Percentiles rank a stretch among this genome's conserved stretches.
Evolutionary conservation across 2,329 filamentous ascomycete genomes (phyloP).

Genomic region (Escovopsis weberi): DNA sequence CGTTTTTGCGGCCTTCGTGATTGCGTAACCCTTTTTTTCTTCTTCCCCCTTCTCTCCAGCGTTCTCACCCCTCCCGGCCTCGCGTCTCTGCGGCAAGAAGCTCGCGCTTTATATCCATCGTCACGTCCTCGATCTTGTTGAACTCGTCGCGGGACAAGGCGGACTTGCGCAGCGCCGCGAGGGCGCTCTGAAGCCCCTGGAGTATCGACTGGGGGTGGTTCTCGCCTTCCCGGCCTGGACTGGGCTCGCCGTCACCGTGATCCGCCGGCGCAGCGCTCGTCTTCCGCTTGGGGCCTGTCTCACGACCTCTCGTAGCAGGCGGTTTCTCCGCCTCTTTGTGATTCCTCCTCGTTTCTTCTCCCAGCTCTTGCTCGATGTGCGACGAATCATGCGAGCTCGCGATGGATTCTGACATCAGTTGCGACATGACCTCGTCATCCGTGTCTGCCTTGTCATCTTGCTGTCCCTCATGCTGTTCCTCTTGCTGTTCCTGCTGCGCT

Average conservation of each 20-base stretch:
- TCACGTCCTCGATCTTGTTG: constrained; percentile 57
- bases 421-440: constrained; percentile 27
- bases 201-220: constrained; percentile 14
- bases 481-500: constrained; percentile 8
- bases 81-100: constrained; percentile 56
- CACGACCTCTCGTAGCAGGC: background rate
- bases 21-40: background rate
- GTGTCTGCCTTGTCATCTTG: constrained; percentile 14
- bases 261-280: constrained; percentile 1
- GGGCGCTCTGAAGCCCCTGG: constrained; percentile 19
- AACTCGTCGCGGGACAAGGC: constrained; percentile 51
- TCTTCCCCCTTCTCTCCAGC: constrained; percentile 10
- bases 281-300: background rate
- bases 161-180: constrained; percentile 44
- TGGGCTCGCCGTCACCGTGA: constrained; percentile 2
- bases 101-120: constrained; percentile 65
- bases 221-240: constrained; percentile 4
- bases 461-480: no score
- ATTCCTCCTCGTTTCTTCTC: no score
- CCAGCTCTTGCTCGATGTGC: constrained; percentile 1
- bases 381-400: constrained; percentile 22
- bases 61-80: constrained; percentile 20
- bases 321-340: background rate
- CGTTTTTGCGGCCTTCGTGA: no score
- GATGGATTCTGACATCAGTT: constrained; percentile 25